Evolutionary conservation across 2,329 filamentous ascomycete species (phyloP).

Genomic region (Colletotrichum kahawae): DNA sequence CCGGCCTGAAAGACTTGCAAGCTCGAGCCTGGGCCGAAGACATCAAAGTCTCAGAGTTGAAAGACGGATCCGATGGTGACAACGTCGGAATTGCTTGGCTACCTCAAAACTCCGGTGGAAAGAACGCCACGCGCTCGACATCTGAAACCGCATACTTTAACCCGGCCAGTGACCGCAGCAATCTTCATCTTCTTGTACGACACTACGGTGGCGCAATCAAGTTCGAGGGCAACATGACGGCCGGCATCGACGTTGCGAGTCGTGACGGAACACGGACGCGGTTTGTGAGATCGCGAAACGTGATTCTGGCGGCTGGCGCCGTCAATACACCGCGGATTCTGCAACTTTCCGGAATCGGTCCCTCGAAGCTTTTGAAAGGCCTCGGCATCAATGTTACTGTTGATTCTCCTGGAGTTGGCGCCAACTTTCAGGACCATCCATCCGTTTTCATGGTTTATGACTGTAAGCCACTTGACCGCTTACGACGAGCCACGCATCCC

Average conservation of each 20-base stretch:
- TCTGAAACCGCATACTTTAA: constrained; percentile 27
- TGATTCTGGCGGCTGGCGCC: constrained; percentile 44
- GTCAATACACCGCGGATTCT: constrained; percentile 63
- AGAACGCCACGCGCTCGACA: constrained; percentile 23
- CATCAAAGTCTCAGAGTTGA: constrained; percentile 11
- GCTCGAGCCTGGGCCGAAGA: constrained; percentile 24
- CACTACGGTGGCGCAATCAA: constrained; percentile 26
- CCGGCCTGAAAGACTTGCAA: neutral
- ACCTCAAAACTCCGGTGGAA: constrained; percentile 24
- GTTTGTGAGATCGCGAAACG: constrained; percentile 25
- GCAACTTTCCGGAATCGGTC: constrained; percentile 62
- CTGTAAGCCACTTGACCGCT: constrained; percentile 16
- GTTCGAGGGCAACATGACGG: constrained; percentile 38
- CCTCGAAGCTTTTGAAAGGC: constrained; percentile 35
- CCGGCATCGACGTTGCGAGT: constrained; percentile 30
- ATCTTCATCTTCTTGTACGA: constrained; percentile 25
- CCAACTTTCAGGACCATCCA: constrained; percentile 43
- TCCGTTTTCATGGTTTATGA: constrained; percentile 37
- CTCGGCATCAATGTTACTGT: constrained; percentile 55
- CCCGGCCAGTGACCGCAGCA: constrained; percentile 20
- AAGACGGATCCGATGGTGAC: constrained; percentile 26
- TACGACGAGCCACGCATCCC: neutral
- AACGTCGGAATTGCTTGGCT: constrained; percentile 29
- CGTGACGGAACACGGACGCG: constrained; percentile 14
- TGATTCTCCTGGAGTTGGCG: constrained; percentile 52